These are phyloP conservation scores for Saccharomycopsis olivae DNA, from an alignment of 805 yeast genomes.

Conservation along the genomic window DNA sequence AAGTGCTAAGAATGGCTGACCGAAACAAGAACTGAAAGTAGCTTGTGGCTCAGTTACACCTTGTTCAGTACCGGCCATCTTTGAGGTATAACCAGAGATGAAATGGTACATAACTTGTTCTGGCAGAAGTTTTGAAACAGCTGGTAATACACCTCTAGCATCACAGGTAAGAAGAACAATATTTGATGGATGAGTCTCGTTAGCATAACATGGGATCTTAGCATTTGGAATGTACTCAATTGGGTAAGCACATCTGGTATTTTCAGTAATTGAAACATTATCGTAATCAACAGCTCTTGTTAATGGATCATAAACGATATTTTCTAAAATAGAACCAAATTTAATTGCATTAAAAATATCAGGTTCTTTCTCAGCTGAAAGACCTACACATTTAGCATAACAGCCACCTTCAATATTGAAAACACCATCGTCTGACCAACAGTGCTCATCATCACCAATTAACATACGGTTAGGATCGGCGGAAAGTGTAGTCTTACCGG, in stretches of 20 bases:
- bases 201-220: conserved; percentile 83
- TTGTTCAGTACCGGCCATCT: conserved; percentile 99
- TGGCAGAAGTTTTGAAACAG: conserved; percentile 85
- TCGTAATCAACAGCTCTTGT: conserved; percentile 80
- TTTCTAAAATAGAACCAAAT: conserved; percentile 92
- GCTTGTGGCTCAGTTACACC: conserved; percentile 98
- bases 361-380: conserved; percentile 88
- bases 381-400: conserved; percentile 93
- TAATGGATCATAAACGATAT: conserved; percentile 72
- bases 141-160: conserved; percentile 96
- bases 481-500: conserved; percentile 95
- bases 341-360: conserved; percentile 92
- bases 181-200: conserved; percentile 79
- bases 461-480: conserved; percentile 91
- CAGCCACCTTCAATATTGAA: conserved; percentile 99
- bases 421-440: conserved; percentile 98
- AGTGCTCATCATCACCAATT: conserved; percentile 98
- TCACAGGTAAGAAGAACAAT: conserved; percentile 91
- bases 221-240: conserved; percentile 95
- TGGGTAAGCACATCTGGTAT: conserved; percentile 98
- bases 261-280: conserved; percentile 79
- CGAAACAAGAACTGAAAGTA: conserved; percentile 96
- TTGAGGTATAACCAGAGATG: conserved; percentile 96
- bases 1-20: conserved; percentile 95
- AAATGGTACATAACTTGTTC: conserved; percentile 99